Conservation (phyloP, 257 asterid genomes). For the Scutellaria baicalensis region DNA sequence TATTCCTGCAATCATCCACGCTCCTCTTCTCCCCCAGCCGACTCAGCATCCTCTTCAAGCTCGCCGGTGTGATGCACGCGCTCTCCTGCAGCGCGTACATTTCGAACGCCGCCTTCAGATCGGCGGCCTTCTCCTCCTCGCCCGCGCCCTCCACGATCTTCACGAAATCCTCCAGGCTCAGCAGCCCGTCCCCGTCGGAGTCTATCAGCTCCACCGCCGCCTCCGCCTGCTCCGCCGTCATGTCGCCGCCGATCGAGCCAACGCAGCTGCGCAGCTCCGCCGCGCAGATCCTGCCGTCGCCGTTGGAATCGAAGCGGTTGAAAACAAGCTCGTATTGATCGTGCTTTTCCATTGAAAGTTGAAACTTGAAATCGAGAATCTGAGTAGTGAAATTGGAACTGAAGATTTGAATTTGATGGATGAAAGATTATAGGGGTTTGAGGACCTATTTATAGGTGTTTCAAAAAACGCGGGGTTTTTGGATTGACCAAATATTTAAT, state of each 20-base stretch:
- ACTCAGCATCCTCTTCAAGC: slow-evolving; percentile 50
- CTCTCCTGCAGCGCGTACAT: slow-evolving; percentile 52
- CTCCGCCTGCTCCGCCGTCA: slow-evolving; percentile 34
- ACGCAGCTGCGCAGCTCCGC: slow-evolving; percentile 31
- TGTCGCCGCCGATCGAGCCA: slow-evolving; percentile 15
- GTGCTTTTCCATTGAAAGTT: slow-evolving; percentile 23
- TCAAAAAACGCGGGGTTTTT: no score
- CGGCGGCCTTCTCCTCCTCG: slow-evolving; percentile 44
- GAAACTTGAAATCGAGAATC: background rate
- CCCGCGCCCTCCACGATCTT: slow-evolving; percentile 41
- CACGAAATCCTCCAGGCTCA: slow-evolving; percentile 51
- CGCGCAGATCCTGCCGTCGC: slow-evolving; percentile 31
- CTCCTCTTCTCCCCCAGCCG: slow-evolving; percentile 47
- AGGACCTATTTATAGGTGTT: no score
- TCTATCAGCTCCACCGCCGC: slow-evolving; percentile 31
- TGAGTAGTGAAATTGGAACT: background rate
- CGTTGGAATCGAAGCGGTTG: slow-evolving; percentile 28
- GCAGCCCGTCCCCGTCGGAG: slow-evolving; percentile 45
- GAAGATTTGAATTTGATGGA: no score
- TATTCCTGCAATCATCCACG: slow-evolving; percentile 36
- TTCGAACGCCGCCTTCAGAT: slow-evolving; percentile 46
- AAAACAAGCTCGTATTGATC: slow-evolving; percentile 28
- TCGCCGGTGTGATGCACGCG: slow-evolving; percentile 49
- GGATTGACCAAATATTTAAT: no score
- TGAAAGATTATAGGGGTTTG: no score